A percentile compares a stretch with the other conserved stretches of the same genome.
Conservation (phyloP, 768 basidiomycete species). For the Podaxis rugospora region DNA sequence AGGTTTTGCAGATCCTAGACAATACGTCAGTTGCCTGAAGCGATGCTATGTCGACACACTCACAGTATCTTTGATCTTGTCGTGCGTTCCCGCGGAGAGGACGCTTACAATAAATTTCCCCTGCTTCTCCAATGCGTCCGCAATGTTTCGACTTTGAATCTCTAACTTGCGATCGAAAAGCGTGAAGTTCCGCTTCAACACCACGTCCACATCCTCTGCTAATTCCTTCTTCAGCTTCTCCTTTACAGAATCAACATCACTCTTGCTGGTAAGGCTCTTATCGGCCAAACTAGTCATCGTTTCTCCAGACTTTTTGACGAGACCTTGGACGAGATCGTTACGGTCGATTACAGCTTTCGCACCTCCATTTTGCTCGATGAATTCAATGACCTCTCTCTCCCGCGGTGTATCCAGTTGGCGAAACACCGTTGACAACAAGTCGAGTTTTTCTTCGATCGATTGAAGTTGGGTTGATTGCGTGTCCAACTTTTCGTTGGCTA, state of each 20-base stretch:
- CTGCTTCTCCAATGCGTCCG: conserved; percentile 11
- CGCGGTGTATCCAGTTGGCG: conserved; percentile 33
- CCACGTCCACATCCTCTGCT: conserved; percentile 31
- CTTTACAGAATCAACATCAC: conserved; percentile 5
- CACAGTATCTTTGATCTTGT: conserved; percentile 37
- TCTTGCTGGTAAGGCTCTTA: conserved; percentile 9
- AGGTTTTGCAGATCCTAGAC: conserved; percentile 8
- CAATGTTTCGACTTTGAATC: conserved; percentile 30
- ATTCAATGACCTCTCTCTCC: conserved; percentile 32
- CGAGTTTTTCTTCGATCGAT: conserved; percentile 26
- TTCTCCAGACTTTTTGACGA: conserved; percentile 29
- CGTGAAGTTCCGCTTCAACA: conserved; percentile 33
- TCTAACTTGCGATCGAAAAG: conserved; percentile 44
- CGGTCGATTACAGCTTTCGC: conserved; percentile 28
- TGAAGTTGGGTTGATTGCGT: conserved; percentile 15
- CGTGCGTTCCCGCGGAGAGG: conserved; percentile 33
- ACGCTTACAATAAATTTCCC: not conserved
- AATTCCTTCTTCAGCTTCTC: conserved; percentile 30
- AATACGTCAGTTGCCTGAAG: not conserved
- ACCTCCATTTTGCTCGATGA: conserved; percentile 38
- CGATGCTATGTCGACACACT: conserved; percentile 6
- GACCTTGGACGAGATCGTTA: conserved; percentile 26
- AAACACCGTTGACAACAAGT: conserved; percentile 29
- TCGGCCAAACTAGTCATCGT: conserved; percentile 18
- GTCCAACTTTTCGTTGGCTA: conserved; percentile 27